phyloP scores from a whole-genome alignment of 768 basidiomycete species.

The Amanita rimosa region DNA sequence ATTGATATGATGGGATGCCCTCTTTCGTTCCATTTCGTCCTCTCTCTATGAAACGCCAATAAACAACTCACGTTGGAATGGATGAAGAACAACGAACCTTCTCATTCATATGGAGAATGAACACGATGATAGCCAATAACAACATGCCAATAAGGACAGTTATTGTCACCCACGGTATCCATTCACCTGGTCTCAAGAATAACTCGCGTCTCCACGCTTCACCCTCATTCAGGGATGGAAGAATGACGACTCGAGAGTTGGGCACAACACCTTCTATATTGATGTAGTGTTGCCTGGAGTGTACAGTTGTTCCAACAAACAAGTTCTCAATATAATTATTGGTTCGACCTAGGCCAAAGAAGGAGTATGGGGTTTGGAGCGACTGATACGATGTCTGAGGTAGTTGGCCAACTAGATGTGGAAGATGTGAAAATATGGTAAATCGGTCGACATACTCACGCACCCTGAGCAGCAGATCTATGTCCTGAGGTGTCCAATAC shows the following conservation, averaged over 20 bases:
- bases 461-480: conserved; percentile 85
- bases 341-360: conserved; percentile 93
- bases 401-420: conserved; percentile 67
- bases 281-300: conserved; percentile 63
- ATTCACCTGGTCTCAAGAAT: conserved; percentile 88
- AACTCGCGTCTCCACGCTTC: conserved; percentile 78
- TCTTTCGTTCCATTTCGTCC: conserved; percentile 83
- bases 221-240: conserved; percentile 50
- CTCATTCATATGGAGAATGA: conserved; percentile 83
- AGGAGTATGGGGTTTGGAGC: conserved; percentile 84
- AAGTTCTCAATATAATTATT: conserved; percentile 99
- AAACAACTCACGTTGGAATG: conserved; percentile 2
- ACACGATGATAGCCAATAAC: conserved; percentile 70
- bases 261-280: conserved; percentile 97
- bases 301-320: conserved; percentile 86
- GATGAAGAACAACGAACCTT: conserved; percentile 47
- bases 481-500: conserved; percentile 84
- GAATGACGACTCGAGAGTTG: conserved; percentile 94
- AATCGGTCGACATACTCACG: conserved; percentile 6
- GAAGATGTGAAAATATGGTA: background rate
- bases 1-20: conserved; percentile 92
- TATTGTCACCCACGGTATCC: conserved; percentile 96
- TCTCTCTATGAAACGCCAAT: conserved; percentile 49
- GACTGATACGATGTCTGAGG: conserved; percentile 90
- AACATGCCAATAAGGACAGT: conserved; percentile 68